phyloP scores from a whole-genome alignment of 2,329 filamentous ascomycete genomes.

The Beauveria pseudobassiana region DNA sequence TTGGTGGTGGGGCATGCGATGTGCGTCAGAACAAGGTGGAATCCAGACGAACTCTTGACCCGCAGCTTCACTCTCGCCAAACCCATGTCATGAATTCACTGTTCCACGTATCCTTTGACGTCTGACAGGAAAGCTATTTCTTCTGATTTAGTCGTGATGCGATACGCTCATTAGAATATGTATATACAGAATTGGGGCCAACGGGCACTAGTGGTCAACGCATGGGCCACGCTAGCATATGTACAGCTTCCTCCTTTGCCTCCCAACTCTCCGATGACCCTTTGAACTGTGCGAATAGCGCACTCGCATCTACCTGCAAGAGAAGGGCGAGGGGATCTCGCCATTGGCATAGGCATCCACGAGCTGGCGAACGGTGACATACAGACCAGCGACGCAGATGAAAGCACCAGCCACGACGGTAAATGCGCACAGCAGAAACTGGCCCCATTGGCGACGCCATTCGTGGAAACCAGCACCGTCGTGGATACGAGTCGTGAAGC shows the following conservation, averaged over 20 bases:
- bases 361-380: slow-evolving; percentile 36
- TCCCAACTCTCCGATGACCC: too few relatives aligned
- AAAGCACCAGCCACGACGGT: slow-evolving; percentile 39
- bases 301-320: slow-evolving; percentile 5
- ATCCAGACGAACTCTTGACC: slow-evolving; percentile 1
- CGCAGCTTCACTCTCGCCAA: neutral
- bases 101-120: neutral
- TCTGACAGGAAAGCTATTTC: neutral
- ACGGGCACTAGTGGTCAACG: neutral
- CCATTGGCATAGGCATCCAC: slow-evolving; percentile 16
- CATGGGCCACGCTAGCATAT: neutral
- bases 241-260: neutral
- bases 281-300: too few relatives aligned
- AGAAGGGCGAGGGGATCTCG: slow-evolving; percentile 12
- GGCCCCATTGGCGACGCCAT: slow-evolving; percentile 30
- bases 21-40: slow-evolving; percentile 2
- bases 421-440: slow-evolving; percentile 30
- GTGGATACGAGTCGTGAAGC: slow-evolving; percentile 41
- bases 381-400: slow-evolving; percentile 41
- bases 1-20: neutral
- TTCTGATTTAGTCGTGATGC: neutral
- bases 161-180: neutral
- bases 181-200: neutral
- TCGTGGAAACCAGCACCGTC: slow-evolving; percentile 29
- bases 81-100: neutral